Evolutionary conservation across 495 filamentous ascomycete species (phyloP).

Genomic region (Lophiotrema nucula): DNA sequence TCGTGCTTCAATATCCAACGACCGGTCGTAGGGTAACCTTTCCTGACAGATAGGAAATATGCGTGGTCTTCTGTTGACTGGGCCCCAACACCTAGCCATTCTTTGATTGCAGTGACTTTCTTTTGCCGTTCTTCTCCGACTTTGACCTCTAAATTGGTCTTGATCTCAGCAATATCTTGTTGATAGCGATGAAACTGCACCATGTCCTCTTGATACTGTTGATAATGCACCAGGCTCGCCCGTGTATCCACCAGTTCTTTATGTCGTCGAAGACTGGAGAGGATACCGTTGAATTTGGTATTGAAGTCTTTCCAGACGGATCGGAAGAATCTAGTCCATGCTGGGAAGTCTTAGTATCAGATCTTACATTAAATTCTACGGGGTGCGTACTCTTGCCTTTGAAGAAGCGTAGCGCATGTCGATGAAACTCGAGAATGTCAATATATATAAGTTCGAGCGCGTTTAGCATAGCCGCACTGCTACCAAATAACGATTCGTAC

Average conservation of each 20-base stretch:
- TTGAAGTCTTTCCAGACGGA: constrained; percentile 47
- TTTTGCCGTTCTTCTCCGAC: constrained; percentile 6
- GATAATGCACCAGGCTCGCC: constrained; percentile 14
- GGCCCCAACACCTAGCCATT: constrained; percentile 14
- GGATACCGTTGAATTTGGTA: constrained; percentile 36
- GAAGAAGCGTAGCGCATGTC: neutral
- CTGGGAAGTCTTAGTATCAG: constrained; percentile 15
- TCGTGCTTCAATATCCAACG: constrained; percentile 13
- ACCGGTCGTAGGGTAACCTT: constrained; percentile 4
- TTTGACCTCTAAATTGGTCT: neutral
- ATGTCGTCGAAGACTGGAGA: constrained; percentile 43
- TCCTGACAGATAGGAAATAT: neutral
- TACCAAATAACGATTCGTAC: constrained; percentile 10
- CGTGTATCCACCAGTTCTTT: constrained; percentile 40
- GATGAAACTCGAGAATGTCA: constrained; percentile 14
- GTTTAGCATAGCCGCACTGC: neutral
- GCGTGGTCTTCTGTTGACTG: constrained; percentile 15
- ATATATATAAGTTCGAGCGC: constrained; percentile 3
- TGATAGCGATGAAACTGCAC: neutral
- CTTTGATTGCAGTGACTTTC: constrained; percentile 7
- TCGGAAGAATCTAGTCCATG: constrained; percentile 41
- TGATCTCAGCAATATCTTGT: constrained; percentile 11
- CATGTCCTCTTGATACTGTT: constrained; percentile 8
- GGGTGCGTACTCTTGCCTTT: neutral
- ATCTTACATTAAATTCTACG: constrained; percentile 8